phyloP scores from a whole-genome alignment of 495 filamentous ascomycete genomes.

The Tuber indicum region DNA sequence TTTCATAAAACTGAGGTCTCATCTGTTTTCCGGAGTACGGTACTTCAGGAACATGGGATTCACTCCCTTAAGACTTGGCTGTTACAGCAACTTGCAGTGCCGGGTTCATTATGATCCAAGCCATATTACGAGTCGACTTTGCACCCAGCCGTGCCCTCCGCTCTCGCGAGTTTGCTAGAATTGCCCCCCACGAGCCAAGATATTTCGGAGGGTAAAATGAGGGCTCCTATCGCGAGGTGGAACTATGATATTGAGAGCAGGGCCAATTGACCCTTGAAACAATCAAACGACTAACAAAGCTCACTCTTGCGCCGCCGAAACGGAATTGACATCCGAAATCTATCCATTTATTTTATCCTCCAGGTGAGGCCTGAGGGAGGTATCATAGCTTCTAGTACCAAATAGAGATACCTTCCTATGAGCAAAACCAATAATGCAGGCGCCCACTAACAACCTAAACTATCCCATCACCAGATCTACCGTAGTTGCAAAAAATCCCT shows the following conservation, averaged over 20 bases:
- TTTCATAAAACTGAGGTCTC: neutral
- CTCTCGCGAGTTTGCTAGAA: neutral
- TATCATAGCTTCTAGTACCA: neutral
- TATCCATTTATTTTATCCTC: neutral
- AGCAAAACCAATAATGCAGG: neutral
- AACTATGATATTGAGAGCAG: neutral
- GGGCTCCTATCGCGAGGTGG: neutral
- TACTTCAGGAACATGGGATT: neutral
- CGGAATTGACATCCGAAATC: neutral
- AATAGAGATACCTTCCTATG: neutral
- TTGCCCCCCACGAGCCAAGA: neutral
- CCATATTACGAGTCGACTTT: neutral
- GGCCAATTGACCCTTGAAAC: neutral
- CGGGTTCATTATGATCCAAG: neutral
- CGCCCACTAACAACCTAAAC: neutral
- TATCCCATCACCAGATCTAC: neutral
- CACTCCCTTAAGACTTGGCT: neutral
- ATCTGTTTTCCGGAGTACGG: neutral
- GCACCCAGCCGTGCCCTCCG: neutral
- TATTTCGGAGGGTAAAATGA: neutral
- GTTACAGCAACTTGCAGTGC: neutral
- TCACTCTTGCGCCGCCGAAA: neutral
- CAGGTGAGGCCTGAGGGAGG: neutral
- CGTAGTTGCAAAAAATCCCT: neutral
- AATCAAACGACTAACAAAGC: neutral